A percentile compares a stretch with the other conserved stretches of the same genome.
Conservation (phyloP, 2,329 filamentous ascomycete genomes). For the Penicillium sp. region DNA sequence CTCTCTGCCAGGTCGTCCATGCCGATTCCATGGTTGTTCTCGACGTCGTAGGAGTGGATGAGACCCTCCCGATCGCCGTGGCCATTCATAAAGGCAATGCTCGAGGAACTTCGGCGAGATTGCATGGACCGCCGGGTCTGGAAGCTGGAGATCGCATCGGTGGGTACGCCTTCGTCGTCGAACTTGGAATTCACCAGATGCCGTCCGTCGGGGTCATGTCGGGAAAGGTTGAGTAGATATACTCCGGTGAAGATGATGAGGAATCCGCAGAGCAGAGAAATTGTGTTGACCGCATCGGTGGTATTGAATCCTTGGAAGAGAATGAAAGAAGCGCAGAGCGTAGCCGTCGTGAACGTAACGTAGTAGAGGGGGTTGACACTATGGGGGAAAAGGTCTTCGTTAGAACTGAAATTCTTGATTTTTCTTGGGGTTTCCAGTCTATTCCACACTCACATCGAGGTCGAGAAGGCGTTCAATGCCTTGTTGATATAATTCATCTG, state of each 20-base stretch:
- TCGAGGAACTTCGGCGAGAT: constrained; percentile 72
- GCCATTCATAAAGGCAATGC: constrained; percentile 62
- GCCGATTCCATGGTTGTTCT: constrained; percentile 72
- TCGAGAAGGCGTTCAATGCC: constrained; percentile 92
- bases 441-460: constrained; percentile 81
- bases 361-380: constrained; percentile 97
- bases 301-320: constrained; percentile 97
- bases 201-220: constrained; percentile 83
- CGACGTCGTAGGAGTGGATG: constrained; percentile 88
- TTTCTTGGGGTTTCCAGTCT: too few relatives aligned
- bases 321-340: constrained; percentile 92
- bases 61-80: constrained; percentile 76
- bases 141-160: constrained; percentile 86
- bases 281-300: constrained; percentile 85
- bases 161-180: constrained; percentile 75
- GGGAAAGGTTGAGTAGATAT: constrained; percentile 94
- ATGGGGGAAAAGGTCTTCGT: constrained; percentile 15
- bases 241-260: constrained; percentile 94
- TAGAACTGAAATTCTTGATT: constrained; percentile 1
- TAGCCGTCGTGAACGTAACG: constrained; percentile 95
- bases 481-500: constrained; percentile 99
- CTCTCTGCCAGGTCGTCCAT: constrained; percentile 79
- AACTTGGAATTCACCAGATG: constrained; percentile 65
- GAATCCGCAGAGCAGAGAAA: constrained; percentile 91
- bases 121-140: constrained; percentile 96